Evolutionary conservation across 2,329 filamentous ascomycete genomes (phyloP), one percentile per base, ranked within the genome.

Genomic region (Aspergillus amoenus): DNA sequence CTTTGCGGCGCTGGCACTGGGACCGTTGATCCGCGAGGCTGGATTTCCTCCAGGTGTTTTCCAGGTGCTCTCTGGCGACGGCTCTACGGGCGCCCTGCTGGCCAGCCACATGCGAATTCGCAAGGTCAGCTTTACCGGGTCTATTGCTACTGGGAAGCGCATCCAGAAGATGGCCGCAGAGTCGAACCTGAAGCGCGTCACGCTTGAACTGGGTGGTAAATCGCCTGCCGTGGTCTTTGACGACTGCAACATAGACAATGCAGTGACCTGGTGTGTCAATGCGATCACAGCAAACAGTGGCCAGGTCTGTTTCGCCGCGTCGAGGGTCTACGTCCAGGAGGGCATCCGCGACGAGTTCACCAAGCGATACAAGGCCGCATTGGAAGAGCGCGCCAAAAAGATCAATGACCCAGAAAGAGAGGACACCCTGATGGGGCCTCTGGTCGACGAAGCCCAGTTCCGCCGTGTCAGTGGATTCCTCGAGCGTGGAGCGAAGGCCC

Each of bases 1-100:
- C 6, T 79, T 74, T 0, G 65, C 80, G 2, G 80, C 80, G 0
- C 72, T 82, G 7, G 74, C 78, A 1, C 66, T 85, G 7, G 81
- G 64, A 0, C 48, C 65, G 40, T 69, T 85, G 12, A 79, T 83
- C 17, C 69, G 75, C 56, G 70, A 81, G 59, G 81, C 81, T 11
- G 81, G 81, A 0, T 80, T 86, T 52, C 82, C 82, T 0, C 78
- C 81, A 24, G 84, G 84, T 2, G 81, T 82, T 5, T 76, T 87
- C 52, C 83, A 79, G 56, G 79, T 86, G 5, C 69, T 86, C 42
- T 82, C 82, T 3, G 80, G 90, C 2, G 86, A 88, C 67, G 82
- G 86, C 24, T 87, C 88, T 61, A 78, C 86, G 1, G 72, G 71
- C 3, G 63, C 65, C 3, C 58, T 66, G 1, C 53, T 75, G 2